Base-by-base conservation (phyloP, 1,139 yeast species). In the Lodderomyces metapsilosis region DNA sequence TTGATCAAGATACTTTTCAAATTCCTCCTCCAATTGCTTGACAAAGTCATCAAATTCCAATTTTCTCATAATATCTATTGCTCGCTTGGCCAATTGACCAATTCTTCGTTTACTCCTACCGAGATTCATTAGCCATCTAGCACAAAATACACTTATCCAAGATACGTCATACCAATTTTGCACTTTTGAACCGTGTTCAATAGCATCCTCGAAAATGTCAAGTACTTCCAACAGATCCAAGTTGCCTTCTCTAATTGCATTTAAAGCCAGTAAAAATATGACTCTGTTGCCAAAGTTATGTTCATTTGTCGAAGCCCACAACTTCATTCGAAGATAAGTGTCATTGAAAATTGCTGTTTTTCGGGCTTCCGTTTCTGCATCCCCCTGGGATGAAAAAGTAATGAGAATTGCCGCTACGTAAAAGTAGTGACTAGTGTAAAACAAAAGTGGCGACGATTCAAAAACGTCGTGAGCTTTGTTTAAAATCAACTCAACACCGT, bases 171-270 rank as follows among this genome's bases (percentile, higher is more conserved):
- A 60, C 51, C 63, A 57, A 23, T 62, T 54, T 3, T 64, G 62
- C 27, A 56, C 48, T 12, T 52, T 50, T 12, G 58, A 53, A 1
- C 78, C 74, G 3, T 47, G 42, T 17, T 67, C 72, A 16, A 76
- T 62, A 0, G 81, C 74, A 31, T 64, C 72, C 45, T 76, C 79
- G 52, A 71, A 78, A 12, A 60, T 49, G 44, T 77, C 82, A 12
- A 78, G 53, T 2, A 68, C 59, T 18, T 60, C 66, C 30, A 78
- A 55, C 17, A 66, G 62, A 6, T 71, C 57, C 9, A 47, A 37
- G 2, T 47, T 41, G 2, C 47, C 47, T 9, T 57, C 54, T 18
- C 53, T 49, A 9, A 46, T 40, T 12, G 43, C 49, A 37, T 57
- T 40, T 36, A 69, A 57, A 1, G 78, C 77, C 37, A 58, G 57